phyloP scores from a whole-genome alignment of 2,329 filamentous ascomycete species.

The Exserohilum turcica region DNA sequence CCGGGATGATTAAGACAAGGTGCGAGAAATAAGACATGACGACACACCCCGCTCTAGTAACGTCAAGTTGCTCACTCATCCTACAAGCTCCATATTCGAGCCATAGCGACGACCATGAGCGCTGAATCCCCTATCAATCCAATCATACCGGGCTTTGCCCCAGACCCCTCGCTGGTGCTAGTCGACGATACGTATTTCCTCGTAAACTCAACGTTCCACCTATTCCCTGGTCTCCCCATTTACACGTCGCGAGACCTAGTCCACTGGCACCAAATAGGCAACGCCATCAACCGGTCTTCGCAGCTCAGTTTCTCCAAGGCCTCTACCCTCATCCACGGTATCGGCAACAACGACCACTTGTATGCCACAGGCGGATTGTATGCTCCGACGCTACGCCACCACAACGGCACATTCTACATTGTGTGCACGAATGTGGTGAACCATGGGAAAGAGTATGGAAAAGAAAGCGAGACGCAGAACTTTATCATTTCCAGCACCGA shows the following conservation, averaged over 20 bases:
- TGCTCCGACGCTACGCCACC: conserved; percentile 23
- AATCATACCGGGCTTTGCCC: conserved; percentile 55
- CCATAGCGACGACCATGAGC: conserved; percentile 3
- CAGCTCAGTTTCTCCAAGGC: conserved; percentile 56
- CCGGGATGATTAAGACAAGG: not conserved
- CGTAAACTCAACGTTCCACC: conserved; percentile 57
- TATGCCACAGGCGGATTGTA: conserved; percentile 27
- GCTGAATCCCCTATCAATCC: conserved; percentile 21
- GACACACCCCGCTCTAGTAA: not conserved
- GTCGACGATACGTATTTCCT: conserved; percentile 55
- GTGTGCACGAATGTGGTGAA: conserved; percentile 21
- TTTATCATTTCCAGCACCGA: conserved; percentile 22
- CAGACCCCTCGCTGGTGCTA: conserved; percentile 53
- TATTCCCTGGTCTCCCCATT: conserved; percentile 58
- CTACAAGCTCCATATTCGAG: not conserved
- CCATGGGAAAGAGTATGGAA: conserved; percentile 46
- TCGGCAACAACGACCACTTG: conserved; percentile 9
- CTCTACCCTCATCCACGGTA: conserved; percentile 44
- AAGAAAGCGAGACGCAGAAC: conserved; percentile 50
- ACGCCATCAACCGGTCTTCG: conserved; percentile 54
- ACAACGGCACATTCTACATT: conserved; percentile 24
- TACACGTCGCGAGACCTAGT: conserved; percentile 56
- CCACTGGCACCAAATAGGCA: conserved; percentile 54
- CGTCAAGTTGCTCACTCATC: not conserved
- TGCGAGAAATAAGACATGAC: not conserved